phyloP scores from a whole-genome alignment of 164 flowering plant genomes.

The Magnolia kwangsiensis region DNA sequence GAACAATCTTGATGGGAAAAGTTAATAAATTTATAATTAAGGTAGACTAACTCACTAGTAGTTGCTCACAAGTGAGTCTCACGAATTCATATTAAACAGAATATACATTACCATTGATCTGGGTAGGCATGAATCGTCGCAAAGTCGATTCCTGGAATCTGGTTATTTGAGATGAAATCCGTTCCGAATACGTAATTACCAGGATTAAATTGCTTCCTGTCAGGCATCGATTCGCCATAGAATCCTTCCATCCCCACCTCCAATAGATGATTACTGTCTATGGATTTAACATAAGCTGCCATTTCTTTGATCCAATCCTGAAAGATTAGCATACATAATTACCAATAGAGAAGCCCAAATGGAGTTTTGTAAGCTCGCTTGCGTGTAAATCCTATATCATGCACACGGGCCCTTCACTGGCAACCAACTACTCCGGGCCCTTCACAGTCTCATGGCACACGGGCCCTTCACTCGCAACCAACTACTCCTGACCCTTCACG shows the following conservation, averaged over 20 bases:
- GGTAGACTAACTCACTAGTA: too few species aligned
- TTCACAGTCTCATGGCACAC: too few species aligned
- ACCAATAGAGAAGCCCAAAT: too few species aligned
- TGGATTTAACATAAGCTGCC: conserved; percentile 26
- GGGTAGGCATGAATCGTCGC: conserved; percentile 28
- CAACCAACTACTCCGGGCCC: too few species aligned
- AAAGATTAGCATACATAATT: neutral
- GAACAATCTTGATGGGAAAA: neutral
- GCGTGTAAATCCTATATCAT: too few species aligned
- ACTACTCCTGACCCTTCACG: too few species aligned
- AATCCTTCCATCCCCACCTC: conserved; percentile 26
- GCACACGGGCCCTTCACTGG: too few species aligned
- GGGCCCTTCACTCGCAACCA: too few species aligned
- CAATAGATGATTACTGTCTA: conserved; percentile 20
- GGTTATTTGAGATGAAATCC: conserved; percentile 30
- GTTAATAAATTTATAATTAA: too few species aligned
- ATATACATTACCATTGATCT: conserved; percentile 24
- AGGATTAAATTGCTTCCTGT: conserved; percentile 25
- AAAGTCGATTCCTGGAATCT: conserved; percentile 24
- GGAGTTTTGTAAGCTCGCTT: too few species aligned
- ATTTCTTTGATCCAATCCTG: conserved; percentile 16
- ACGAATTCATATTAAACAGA: neutral
- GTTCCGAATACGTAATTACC: conserved; percentile 27
- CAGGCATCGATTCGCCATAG: conserved; percentile 22
- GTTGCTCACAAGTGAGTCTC: neutral